Evolutionary conservation across 495 filamentous ascomycete genomes (phyloP), one percentile per base, ranked within the genome.

Genomic region (Hypoxylon cercidicola): DNA sequence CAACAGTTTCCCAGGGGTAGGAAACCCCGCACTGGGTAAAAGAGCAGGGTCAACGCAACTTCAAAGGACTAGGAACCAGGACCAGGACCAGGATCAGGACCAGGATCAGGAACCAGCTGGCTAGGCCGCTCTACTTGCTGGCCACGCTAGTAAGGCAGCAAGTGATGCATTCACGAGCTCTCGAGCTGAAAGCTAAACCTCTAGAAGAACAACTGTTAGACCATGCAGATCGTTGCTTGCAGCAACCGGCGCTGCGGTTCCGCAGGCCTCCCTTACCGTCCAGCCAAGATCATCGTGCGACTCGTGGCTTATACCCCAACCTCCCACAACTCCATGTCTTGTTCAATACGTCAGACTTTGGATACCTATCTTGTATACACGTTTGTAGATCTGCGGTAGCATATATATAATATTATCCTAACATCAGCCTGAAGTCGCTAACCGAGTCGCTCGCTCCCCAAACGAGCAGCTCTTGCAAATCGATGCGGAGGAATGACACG

Each of bases 331-430:
- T 8, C 10, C 41, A 40, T 37, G 47, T n/a, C 13, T 37, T 55
- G 64, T 9, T 23, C 48, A 35, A 34, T 45, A 47, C 18, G 37
- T 59, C 3, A 21, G 30, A 49, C 41, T 28, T 19, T 25, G 32
- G 4, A 28, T 46, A 46, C 11, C 19, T 32, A 32, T 32, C 30
- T 32, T 32, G 10, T 23, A 28, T 44, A 25, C 53, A 28, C 32
- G 16, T 54, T 30, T 35, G 10, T 15, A 52, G 45, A 55, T 55
- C 21, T 60, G 23, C 16, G 39, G 54, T 56, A 25, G 37, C 19
- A 52, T 28, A 63, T 64, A 68, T 68, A n/a, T n/a, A n/a, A n/a
- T n/a, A 64, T 63, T 43, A 60, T 56, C 60, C 20, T 21, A 57
- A 55, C 25, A 53, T 64, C 55, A 64, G 65, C 55, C 65, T 60